phyloP scores from a whole-genome alignment of 768 basidiomycete genomes.

The Tulasnella sp. region DNA sequence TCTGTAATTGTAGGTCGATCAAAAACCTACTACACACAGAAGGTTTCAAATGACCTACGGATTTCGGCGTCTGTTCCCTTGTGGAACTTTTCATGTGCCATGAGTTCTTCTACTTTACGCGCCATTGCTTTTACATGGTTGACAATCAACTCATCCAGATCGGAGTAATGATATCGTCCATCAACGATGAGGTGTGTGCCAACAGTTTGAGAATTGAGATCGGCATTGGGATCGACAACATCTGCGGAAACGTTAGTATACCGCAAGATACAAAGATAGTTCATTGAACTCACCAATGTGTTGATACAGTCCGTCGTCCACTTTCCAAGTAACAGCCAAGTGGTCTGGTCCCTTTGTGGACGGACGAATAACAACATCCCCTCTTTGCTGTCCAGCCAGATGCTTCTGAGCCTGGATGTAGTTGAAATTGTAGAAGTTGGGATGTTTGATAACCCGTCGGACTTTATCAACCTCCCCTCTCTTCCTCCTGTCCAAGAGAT shows the following conservation, averaged over 20 bases:
- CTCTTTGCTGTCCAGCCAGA: constrained; percentile 79
- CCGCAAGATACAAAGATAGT: constrained; percentile 4
- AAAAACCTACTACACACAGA: constrained; percentile 1
- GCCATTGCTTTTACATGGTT: constrained; percentile 93
- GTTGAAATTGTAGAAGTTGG: constrained; percentile 94
- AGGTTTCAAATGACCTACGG: constrained; percentile 44
- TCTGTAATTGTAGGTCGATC: constrained; percentile 37
- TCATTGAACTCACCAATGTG: constrained; percentile 65
- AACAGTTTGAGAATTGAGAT: constrained; percentile 52
- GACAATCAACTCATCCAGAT: constrained; percentile 93
- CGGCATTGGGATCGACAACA: constrained; percentile 67
- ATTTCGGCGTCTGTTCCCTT: constrained; percentile 76
- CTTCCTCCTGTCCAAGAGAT: constrained; percentile 70
- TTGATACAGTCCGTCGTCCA: constrained; percentile 88
- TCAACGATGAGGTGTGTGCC: constrained; percentile 55
- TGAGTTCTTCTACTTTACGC: constrained; percentile 83
- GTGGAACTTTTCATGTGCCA: constrained; percentile 92
- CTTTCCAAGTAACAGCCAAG: constrained; percentile 97
- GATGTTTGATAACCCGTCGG: constrained; percentile 88
- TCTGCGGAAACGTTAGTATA: constrained; percentile 32
- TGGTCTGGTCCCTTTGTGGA: constrained; percentile 90
- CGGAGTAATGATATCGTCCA: constrained; percentile 66
- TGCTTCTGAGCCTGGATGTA: constrained; percentile 78
- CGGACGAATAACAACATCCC: constrained; percentile 92
- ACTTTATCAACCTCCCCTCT: constrained; percentile 66